phyloP scores from a whole-genome alignment of 768 basidiomycete species.

The Termitomyces sp. region DNA sequence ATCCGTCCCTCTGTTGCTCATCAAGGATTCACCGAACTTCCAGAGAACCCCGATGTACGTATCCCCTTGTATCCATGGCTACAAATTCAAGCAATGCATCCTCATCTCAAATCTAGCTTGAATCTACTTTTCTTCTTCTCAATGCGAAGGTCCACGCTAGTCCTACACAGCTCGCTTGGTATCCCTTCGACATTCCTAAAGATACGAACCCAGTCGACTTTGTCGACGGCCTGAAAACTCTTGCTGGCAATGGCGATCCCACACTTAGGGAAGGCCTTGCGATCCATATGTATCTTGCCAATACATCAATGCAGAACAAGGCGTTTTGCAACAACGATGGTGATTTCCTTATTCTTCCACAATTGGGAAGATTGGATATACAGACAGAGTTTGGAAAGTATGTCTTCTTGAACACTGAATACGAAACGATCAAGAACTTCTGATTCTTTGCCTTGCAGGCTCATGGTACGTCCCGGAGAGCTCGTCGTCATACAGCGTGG shows the following conservation, averaged over 20 bases:
- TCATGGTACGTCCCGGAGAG: constrained; percentile 64
- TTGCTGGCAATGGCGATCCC: constrained; percentile 60
- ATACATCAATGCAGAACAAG: constrained; percentile 52
- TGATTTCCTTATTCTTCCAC: constrained; percentile 62
- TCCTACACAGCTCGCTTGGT: constrained; percentile 64
- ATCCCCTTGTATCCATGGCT: background rate
- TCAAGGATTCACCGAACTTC: constrained; percentile 50
- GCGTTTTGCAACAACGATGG: constrained; percentile 63
- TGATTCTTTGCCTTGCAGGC: constrained; percentile 21
- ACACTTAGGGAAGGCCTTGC: constrained; percentile 60
- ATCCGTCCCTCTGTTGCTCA: constrained; percentile 67
- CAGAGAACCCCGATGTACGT: constrained; percentile 55
- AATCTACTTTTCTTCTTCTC: constrained; percentile 52
- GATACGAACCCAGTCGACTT: constrained; percentile 41
- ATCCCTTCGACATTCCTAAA: constrained; percentile 51
- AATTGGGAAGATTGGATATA: constrained; percentile 60
- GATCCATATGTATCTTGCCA: constrained; percentile 57
- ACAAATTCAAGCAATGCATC: background rate
- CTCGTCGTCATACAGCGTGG: constrained; percentile 61
- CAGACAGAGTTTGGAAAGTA: constrained; percentile 67
- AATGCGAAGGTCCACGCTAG: constrained; percentile 58
- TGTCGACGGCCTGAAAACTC: constrained; percentile 54
- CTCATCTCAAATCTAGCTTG: constrained; percentile 33
- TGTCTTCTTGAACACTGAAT: constrained; percentile 13
- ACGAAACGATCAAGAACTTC: background rate